These are phyloP conservation scores for Ceratobasidium sp. DNA, from an alignment of 1,284 basidiomycete species.

Conservation along the genomic window DNA sequence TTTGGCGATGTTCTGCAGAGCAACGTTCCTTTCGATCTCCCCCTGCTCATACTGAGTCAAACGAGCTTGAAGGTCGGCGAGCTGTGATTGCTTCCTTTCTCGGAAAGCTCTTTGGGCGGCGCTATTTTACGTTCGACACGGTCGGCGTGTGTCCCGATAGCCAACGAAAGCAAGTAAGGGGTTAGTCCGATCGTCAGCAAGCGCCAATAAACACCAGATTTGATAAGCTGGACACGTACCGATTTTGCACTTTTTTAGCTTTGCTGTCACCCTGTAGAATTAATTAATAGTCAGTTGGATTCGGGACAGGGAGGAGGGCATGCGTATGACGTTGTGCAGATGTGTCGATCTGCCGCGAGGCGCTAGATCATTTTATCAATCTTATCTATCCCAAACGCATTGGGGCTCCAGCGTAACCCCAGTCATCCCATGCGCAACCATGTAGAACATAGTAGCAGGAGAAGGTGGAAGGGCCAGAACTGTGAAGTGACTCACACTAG, in stretches of 20 bases:
- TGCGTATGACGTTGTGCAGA: background rate
- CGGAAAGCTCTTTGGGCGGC: conserved; percentile 91
- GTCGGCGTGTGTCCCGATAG: conserved; percentile 32
- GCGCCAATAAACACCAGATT: conserved; percentile 38
- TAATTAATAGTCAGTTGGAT: background rate
- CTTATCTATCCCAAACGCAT: conserved; percentile 53
- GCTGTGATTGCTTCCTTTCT: conserved; percentile 88
- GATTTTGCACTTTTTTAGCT: conserved; percentile 61
- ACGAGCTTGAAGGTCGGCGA: conserved; percentile 87
- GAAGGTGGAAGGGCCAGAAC: conserved; percentile 41
- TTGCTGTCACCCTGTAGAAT: conserved; percentile 34
- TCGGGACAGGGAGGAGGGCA: background rate
- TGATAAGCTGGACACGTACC: conserved; percentile 53
- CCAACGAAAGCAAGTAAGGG: conserved; percentile 15
- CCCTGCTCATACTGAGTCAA: conserved; percentile 87
- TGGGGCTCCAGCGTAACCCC: too few relatives aligned
- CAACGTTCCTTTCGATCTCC: conserved; percentile 87
- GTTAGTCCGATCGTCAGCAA: conserved; percentile 26
- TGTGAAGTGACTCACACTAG: conserved; percentile 55
- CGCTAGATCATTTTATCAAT: conserved; percentile 24
- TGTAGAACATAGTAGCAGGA: conserved; percentile 42
- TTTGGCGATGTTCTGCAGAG: conserved; percentile 83
- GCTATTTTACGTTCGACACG: conserved; percentile 53
- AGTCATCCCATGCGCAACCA: conserved; percentile 54
- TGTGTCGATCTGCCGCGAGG: background rate